Evolutionary conservation across 257 asterid genomes (phyloP), one percentile per base, ranked within the genome.

Genomic region (Capsicum baccatum): DNA sequence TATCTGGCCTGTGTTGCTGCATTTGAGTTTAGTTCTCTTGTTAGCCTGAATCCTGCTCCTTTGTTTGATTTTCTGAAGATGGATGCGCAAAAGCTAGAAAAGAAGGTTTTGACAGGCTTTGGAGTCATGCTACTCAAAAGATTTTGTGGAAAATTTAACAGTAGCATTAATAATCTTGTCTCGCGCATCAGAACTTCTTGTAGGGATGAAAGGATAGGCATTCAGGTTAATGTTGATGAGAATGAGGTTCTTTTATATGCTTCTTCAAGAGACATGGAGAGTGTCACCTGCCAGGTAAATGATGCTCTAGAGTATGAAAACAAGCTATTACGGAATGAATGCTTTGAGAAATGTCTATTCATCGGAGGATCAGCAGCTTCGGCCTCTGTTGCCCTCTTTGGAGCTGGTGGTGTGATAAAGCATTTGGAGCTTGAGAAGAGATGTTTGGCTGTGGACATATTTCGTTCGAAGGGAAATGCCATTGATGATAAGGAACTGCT

Each of bases 351-450:
- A 86, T 90, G 87, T 83, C 85, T 95, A 63, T 93, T 91, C 69
- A 89, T 78, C 81, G 98, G 94, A 83, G 96, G 94, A 19, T 84
- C 94, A 64, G 56, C 86, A 2, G 92, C 81, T 55, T 84, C 90
- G 14, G 89, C 98, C 57, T 89, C 97, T 52, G 35, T 90, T 73
- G 98, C 98, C 60, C 94, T 97, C 57, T 91, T 97, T 83, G 99
- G 99, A 83, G 94, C 97, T 89, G 99, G 99, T 83, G 98, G 96
- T 54, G 90, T 90, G 91, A 92, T 97, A 85, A 94, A 90, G 86
- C 96, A 95, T 86, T 90, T 97, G 90, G 99, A 97, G 90, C 94
- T 97, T 79, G 93, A 95, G 80, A 93, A 92, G 89, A 89, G 94
- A 89, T 87, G 83, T 85, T 88, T 97, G 91, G 91, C 94, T 50